Percentiles rank a stretch among this genome's conserved stretches.
These are phyloP conservation scores for Pyronema omphalodes DNA, from an alignment of 495 filamentous ascomycete genomes.

Conservation along the genomic window DNA sequence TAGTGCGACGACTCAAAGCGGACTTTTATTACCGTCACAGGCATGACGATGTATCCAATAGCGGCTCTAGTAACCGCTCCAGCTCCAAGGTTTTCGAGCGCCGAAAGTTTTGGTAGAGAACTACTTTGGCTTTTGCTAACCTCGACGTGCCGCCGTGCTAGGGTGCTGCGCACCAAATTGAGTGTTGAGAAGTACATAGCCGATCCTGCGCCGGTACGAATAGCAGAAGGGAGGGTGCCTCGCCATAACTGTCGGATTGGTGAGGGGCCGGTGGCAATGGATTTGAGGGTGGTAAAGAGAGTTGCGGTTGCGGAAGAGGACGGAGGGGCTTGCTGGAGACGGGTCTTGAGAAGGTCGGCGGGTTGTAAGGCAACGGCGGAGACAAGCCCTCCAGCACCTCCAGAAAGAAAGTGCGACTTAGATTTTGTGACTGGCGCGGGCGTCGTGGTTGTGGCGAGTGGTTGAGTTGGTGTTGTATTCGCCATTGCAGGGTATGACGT, in stretches of 20 bases:
- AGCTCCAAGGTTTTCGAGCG: conserved; percentile 65
- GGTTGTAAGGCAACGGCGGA: conserved; percentile 86
- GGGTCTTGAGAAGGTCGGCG: conserved; percentile 90
- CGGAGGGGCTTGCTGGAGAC: conserved; percentile 55
- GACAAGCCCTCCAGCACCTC: conserved; percentile 67
- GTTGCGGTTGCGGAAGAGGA: conserved; percentile 37
- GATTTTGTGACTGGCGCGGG: conserved; percentile 1
- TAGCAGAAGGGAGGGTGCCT: conserved; percentile 73
- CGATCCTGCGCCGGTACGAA: conserved; percentile 81
- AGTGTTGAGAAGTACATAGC: conserved; percentile 88
- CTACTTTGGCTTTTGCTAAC: conserved; percentile 29
- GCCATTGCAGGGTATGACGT: background rate
- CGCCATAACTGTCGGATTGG: conserved; percentile 63
- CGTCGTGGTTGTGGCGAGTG: conserved; percentile 21
- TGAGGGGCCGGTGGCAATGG: conserved; percentile 40
- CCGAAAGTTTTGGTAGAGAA: conserved; percentile 67
- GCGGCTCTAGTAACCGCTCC: conserved; percentile 68
- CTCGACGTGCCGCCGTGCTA: conserved; percentile 29
- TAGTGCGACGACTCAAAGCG: conserved; percentile 80
- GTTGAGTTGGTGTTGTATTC: background rate
- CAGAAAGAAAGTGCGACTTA: conserved; percentile 72
- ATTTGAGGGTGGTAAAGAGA: conserved; percentile 48
- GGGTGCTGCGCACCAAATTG: conserved; percentile 57
- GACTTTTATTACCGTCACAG: conserved; percentile 90
- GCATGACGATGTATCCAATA: conserved; percentile 86